Evolutionary conservation across 352 stramenopile genomes (phyloP).

Genomic region (Thraustotheca clavata): DNA sequence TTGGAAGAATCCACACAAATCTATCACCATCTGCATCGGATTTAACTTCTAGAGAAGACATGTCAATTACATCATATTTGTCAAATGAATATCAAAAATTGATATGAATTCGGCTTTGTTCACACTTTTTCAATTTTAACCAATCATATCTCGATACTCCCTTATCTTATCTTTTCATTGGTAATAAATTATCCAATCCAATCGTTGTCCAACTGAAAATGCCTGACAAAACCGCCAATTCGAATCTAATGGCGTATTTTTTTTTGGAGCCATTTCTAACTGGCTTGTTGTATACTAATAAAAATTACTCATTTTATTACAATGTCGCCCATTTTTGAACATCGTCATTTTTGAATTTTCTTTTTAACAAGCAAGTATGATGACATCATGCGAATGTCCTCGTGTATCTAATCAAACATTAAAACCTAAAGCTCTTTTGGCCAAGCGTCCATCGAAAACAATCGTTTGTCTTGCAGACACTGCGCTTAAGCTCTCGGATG

Average conservation of each 20-base stretch:
- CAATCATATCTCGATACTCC: not conserved
- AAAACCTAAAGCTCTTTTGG: not conserved
- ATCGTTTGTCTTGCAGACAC: not conserved
- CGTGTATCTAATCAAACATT: not conserved
- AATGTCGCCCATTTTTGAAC: not conserved
- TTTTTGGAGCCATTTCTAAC: not conserved
- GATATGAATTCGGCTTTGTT: slow-evolving; percentile 7
- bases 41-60: not conserved
- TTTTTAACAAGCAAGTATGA: slow-evolving; percentile 1
- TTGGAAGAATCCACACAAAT: not conserved
- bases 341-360: not conserved
- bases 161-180: not conserved
- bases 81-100: not conserved
- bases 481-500: slow-evolving; percentile 2
- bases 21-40: not conserved
- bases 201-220: not conserved
- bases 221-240: not conserved
- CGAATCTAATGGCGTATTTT: not conserved
- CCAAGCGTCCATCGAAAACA: not conserved
- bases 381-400: not conserved
- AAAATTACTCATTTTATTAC: not conserved
- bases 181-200: not conserved
- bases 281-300: not conserved
- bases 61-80: not conserved
- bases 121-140: not conserved